Base-by-base conservation (phyloP, 371 early-diverging fungal species). In the Funneliformis caledonium region DNA sequence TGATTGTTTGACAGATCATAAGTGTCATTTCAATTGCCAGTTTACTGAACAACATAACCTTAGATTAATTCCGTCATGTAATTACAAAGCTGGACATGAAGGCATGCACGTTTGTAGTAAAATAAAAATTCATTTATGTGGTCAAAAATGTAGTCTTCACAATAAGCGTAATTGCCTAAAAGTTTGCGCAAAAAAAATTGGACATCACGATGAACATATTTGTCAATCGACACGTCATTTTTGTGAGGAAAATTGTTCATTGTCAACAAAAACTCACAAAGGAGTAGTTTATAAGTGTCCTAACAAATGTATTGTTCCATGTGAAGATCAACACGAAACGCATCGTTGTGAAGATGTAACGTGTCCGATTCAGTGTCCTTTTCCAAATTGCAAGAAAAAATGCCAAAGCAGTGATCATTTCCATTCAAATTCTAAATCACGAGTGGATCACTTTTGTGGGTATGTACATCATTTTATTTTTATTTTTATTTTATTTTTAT, bases 1-100 rank as follows among this genome's bases (percentile, higher is more conserved):
- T 69, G 60, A 77, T 11, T 84, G 84, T 73, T 74, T 78, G n/a
- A 84, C 84, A 4, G 78, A 84, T 74, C 84, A 84, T 69, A 4
- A 45, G 45, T 84, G 84, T 59, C 76, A 81, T 60, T 76, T 72
- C 4, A 4, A 0, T 22, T 84, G 84, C 72, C 69, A 81, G 6
- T 83, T 83, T 65, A 11, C 4, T 4, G 78, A 83, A 16, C 62
- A 45, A 0, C 84, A 84, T 59, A 65, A 31, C 14, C 42, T 10
- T 1, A 43, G 0, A n/a, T 12, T 7, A 19, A 64, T 80, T 2
- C 83, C 83, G 43, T 22, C 26, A 42, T 84, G 84, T 70, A 50
- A 50, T 48, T 19, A 77, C 12, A 48, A 50, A 26, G 72, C 82
- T 8, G 64, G 74, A 0, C 84, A 84, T 14, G 70, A 56, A 11